A percentile compares a stretch with the other conserved stretches of the same genome.
These are phyloP conservation scores for Magnaporthiopsis poae DNA, from an alignment of 2,329 filamentous ascomycete species.

Conservation along the genomic window DNA sequence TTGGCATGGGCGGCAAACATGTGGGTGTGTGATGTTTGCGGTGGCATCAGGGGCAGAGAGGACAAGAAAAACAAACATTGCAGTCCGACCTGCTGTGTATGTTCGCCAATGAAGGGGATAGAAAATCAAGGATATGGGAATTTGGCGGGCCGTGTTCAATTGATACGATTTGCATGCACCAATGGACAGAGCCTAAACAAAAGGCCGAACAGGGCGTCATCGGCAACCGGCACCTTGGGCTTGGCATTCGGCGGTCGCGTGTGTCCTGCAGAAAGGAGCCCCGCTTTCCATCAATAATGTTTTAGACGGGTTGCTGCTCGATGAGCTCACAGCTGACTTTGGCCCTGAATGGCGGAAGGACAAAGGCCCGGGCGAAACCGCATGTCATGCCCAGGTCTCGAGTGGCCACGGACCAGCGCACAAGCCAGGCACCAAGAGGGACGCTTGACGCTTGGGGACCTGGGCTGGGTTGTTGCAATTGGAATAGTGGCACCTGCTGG, in stretches of 20 bases:
- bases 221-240: neutral
- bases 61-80: too few species aligned
- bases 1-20: too few species aligned
- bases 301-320: too few species aligned
- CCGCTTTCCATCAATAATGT: too few species aligned
- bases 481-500: neutral
- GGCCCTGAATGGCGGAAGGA: too few species aligned
- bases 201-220: neutral
- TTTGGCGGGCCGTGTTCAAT: neutral
- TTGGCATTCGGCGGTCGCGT: neutral
- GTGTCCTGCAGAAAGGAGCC: neutral
- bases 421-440: neutral
- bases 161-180: neutral
- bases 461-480: neutral
- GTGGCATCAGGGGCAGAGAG: too few species aligned
- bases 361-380: neutral
- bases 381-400: neutral
- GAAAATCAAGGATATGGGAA: too few species aligned
- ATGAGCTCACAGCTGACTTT: too few species aligned
- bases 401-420: neutral
- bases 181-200: neutral
- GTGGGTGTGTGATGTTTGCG: too few species aligned
- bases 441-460: neutral
- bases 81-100: too few species aligned
- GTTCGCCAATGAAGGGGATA: neutral